These are phyloP conservation scores for Cucurbita ficifolia DNA, from an alignment of 306 rosid species.

Conservation along the genomic window DNA sequence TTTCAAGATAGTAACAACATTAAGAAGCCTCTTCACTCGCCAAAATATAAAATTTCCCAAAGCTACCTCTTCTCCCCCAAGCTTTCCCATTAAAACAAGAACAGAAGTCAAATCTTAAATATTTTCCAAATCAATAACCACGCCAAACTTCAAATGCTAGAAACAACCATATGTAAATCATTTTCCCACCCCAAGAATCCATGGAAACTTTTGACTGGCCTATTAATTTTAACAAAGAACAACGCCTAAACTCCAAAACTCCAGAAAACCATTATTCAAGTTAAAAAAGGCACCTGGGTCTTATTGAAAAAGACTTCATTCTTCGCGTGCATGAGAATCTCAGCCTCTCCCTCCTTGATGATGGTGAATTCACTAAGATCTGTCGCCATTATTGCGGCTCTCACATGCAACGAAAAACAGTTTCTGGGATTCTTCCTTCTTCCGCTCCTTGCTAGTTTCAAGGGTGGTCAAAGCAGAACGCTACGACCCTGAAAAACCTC, in stretches of 20 bases:
- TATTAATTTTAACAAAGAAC: not conserved
- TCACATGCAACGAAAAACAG: slow-evolving; percentile 18
- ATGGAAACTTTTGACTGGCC: not conserved
- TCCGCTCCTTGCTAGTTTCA: not conserved
- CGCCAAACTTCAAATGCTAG: not conserved
- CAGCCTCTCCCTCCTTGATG: slow-evolving; percentile 96
- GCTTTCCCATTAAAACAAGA: not conserved
- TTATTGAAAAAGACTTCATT: slow-evolving; percentile 83
- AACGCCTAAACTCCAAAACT: not conserved
- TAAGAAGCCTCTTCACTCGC: not conserved
- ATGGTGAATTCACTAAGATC: slow-evolving; percentile 56
- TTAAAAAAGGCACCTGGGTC: slow-evolving; percentile 49
- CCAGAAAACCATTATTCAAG: not conserved
- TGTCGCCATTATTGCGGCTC: slow-evolving; percentile 33
- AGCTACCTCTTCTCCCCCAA: not conserved
- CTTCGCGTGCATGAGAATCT: slow-evolving; percentile 86
- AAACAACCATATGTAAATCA: not conserved
- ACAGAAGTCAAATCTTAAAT: not conserved
- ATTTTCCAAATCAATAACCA: not conserved
- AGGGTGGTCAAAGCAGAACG: not conserved
- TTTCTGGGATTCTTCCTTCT: slow-evolving; percentile 9
- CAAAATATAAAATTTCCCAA: not conserved
- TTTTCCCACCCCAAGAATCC: not conserved
- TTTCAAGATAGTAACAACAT: not conserved
- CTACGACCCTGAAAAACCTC: not conserved